phyloP scores from a whole-genome alignment of 108 stramenopile genomes.

The Pseudonitzschia multistriata region DNA sequence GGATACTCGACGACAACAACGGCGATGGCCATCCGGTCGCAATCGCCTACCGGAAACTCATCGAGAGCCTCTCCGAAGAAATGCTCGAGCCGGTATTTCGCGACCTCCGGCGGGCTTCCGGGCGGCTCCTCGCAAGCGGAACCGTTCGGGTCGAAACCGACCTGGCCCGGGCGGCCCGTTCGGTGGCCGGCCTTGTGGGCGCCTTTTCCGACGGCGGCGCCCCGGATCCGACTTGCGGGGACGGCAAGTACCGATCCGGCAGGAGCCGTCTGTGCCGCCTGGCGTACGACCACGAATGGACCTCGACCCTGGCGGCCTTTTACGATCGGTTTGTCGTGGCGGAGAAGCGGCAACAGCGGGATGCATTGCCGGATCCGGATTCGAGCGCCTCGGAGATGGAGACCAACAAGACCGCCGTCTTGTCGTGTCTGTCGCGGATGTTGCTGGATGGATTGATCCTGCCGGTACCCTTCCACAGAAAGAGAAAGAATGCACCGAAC shows the following conservation, averaged over 20 bases:
- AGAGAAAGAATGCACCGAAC: too few relatives aligned
- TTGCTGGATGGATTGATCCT: slow-evolving; percentile 38
- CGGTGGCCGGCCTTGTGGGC: slow-evolving; percentile 12
- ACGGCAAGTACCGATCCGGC: not conserved
- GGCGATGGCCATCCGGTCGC: not conserved
- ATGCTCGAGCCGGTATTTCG: slow-evolving; percentile 8
- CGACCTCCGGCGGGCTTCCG: slow-evolving; percentile 6
- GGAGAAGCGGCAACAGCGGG: not conserved
- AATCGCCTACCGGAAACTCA: slow-evolving; percentile 21
- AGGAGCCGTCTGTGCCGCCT: slow-evolving; percentile 20
- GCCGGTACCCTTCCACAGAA: too few relatives aligned
- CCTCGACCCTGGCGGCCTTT: slow-evolving; percentile 15
- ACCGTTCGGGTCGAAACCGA: not conserved
- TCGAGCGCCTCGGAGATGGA: not conserved
- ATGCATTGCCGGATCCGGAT: not conserved
- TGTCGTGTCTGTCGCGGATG: slow-evolving; percentile 20
- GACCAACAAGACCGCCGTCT: slow-evolving; percentile 14
- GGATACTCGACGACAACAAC: not conserved
- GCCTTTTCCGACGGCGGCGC: not conserved
- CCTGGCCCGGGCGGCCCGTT: not conserved
- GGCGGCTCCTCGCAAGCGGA: not conserved
- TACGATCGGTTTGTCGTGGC: slow-evolving; percentile 26
- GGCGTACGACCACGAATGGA: slow-evolving; percentile 21
- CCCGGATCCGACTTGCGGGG: not conserved
- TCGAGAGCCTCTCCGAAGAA: slow-evolving; percentile 18